phyloP scores from a whole-genome alignment of 495 filamentous ascomycete species.

The Aspergillus affinis region DNA sequence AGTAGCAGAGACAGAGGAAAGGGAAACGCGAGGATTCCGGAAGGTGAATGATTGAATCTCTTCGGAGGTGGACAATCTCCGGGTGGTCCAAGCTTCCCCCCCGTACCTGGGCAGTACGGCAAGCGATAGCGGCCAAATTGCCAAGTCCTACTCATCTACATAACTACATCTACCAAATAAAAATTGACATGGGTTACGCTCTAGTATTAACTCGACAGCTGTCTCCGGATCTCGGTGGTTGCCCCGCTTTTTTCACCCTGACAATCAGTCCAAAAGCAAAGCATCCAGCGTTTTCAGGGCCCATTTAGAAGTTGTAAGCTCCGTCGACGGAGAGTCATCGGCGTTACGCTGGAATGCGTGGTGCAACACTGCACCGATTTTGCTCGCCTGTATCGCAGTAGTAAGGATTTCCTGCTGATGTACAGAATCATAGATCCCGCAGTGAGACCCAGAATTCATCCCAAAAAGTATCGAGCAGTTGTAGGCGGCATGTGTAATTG shows the following conservation, averaged over 20 bases:
- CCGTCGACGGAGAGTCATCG: slow-evolving; percentile 26
- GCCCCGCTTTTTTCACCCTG: no score
- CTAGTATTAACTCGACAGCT: no score
- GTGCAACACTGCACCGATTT: slow-evolving; percentile 23
- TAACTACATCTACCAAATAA: no score
- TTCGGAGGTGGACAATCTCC: slow-evolving; percentile 32
- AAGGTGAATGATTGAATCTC: background rate
- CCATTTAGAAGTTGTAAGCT: slow-evolving; percentile 17
- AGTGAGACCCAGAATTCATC: slow-evolving; percentile 26
- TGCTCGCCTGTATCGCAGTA: slow-evolving; percentile 19
- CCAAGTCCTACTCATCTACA: no score
- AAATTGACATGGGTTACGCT: no score
- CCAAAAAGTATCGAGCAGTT: slow-evolving; percentile 24
- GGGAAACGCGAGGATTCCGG: background rate
- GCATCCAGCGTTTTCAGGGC: slow-evolving; percentile 13
- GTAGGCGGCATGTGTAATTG: slow-evolving; percentile 20
- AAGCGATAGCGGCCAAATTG: no score
- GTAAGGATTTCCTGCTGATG: slow-evolving; percentile 13
- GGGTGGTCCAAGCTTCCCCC: slow-evolving; percentile 45
- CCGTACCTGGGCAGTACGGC: no score
- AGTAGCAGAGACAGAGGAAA: slow-evolving; percentile 13
- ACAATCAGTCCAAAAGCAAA: slow-evolving; percentile 17
- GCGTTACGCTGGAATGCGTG: slow-evolving; percentile 28
- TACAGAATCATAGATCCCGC: slow-evolving; percentile 19
- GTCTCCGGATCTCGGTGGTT: no score